These are phyloP conservation scores for Trametes versicolor DNA, from an alignment of 1,284 basidiomycete genomes.

Conservation along the genomic window DNA sequence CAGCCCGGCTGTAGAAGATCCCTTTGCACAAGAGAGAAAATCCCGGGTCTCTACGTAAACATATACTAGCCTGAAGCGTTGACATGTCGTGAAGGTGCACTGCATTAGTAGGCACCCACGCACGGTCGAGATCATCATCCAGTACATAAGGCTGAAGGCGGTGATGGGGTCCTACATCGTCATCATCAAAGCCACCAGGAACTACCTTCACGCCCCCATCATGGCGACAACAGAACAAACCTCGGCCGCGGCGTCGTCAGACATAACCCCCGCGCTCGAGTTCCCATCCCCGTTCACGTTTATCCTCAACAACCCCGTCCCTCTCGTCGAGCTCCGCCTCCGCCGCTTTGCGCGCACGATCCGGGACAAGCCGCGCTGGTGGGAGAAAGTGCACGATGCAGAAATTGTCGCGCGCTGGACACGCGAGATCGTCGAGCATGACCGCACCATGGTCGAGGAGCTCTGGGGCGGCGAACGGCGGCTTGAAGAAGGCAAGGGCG, in stretches of 20 bases:
- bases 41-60: too few relatives aligned
- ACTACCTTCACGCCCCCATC: too few relatives aligned
- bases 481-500: slow-evolving; percentile 4
- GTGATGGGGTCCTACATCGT: too few relatives aligned
- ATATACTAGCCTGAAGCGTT: too few relatives aligned
- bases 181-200: too few relatives aligned
- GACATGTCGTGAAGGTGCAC: too few relatives aligned
- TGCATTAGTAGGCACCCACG: too few relatives aligned
- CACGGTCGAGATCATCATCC: too few relatives aligned
- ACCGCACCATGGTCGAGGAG: slow-evolving; percentile 13
- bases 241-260: background rate
- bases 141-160: too few relatives aligned
- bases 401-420: slow-evolving; percentile 15
- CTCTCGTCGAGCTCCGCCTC: slow-evolving; percentile 22
- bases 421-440: slow-evolving; percentile 16
- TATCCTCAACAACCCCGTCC: slow-evolving; percentile 15
- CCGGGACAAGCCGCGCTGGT: slow-evolving; percentile 18
- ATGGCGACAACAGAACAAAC: background rate
- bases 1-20: too few relatives aligned
- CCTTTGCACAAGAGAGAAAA: too few relatives aligned
- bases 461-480: slow-evolving; percentile 18
- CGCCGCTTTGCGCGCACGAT: slow-evolving; percentile 19
- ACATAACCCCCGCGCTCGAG: background rate
- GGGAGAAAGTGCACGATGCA: slow-evolving; percentile 18
- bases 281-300: slow-evolving; percentile 21